phyloP scores from a whole-genome alignment of 176 grass and related monocot genomes.

The Oropetium thomaeum region DNA sequence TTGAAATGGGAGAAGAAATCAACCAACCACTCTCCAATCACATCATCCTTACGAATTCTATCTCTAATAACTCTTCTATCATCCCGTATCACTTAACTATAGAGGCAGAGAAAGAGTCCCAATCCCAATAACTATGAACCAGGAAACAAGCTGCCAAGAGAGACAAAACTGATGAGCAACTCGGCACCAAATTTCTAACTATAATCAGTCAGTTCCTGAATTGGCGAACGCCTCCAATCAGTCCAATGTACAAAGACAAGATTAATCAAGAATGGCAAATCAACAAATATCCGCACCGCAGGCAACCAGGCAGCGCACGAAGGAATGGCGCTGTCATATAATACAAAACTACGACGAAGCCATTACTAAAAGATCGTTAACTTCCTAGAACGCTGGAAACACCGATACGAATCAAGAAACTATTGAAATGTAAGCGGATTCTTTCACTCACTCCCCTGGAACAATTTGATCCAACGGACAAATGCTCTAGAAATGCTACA shows the following conservation, averaged over 20 bases:
- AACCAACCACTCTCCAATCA: not conserved
- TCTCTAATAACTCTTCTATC: not conserved
- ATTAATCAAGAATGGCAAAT: slow-evolving; percentile 1
- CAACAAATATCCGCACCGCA: not conserved
- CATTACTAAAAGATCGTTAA: not conserved
- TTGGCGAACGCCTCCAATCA: not conserved
- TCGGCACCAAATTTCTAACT: not conserved
- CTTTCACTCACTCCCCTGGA: not conserved
- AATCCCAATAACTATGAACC: not conserved
- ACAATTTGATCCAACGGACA: slow-evolving; percentile 12
- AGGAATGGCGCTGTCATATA: not conserved
- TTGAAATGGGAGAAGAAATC: slow-evolving; percentile 3
- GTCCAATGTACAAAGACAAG: not conserved
- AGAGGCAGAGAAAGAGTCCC: not conserved
- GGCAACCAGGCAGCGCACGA: not conserved
- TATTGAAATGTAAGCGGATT: not conserved
- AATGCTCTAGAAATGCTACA: slow-evolving; percentile 27
- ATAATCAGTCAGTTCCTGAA: not conserved
- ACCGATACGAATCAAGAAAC: not conserved
- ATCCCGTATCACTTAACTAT: slow-evolving; percentile 8
- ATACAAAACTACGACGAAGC: not conserved
- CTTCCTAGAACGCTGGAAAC: not conserved
- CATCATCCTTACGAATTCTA: slow-evolving; percentile 13
- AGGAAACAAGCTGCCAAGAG: not conserved
- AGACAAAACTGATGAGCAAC: slow-evolving; percentile 1